Evolutionary conservation across 257 asterid species (phyloP), one percentile per base, ranked within the genome.

Genomic region (Ehretia macrophylla): DNA sequence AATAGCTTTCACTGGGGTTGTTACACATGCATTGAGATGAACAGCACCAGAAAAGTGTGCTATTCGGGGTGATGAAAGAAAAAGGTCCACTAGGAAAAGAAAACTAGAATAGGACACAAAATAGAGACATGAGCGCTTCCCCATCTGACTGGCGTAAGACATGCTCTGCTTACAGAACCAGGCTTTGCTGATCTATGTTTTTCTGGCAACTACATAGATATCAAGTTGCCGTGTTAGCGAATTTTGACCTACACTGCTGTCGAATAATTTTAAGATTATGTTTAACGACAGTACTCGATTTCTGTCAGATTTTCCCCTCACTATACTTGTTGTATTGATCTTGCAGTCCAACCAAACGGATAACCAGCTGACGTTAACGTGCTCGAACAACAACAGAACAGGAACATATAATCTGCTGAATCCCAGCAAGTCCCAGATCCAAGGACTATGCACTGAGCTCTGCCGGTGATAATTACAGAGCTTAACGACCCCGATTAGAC

Each of bases 391-490:
- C 64, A 77, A 83, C 32, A 84, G 66, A 54, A 76, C 77, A 68
- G 72, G 67, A 67, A 66, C 80, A 8, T 92, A 81, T 60, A 18
- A 77, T 1, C 73, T 81, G 55, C 42, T 65, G 12, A 83, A 77
- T 69, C 89, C 82, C 4, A 70, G 81, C 5, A 48, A 82, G 2
- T 63, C 85, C 0, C 82, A 81, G 67, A 86, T 92, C 58, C 91
- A 80, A 72, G 95, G 93, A 42, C 80, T 86, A 19, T 88, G 97
- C 56, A 55, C 81, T 18, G 84, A 79, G 83, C 93, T 92, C 45
- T 88, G 99, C 77, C 59, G 74, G 58, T 92, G 89, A 77, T 49
- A 13, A 57, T 50, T 56, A 51, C 32, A 19, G 47, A 44, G 10
- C 32, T 55, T 50, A 18, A 27, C n/a, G 35, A 27, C 3, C 35